Evolutionary conservation across 2,329 filamentous ascomycete species (phyloP), one percentile per base, ranked within the genome.

Genomic region (Fusarium oligoseptatum): DNA sequence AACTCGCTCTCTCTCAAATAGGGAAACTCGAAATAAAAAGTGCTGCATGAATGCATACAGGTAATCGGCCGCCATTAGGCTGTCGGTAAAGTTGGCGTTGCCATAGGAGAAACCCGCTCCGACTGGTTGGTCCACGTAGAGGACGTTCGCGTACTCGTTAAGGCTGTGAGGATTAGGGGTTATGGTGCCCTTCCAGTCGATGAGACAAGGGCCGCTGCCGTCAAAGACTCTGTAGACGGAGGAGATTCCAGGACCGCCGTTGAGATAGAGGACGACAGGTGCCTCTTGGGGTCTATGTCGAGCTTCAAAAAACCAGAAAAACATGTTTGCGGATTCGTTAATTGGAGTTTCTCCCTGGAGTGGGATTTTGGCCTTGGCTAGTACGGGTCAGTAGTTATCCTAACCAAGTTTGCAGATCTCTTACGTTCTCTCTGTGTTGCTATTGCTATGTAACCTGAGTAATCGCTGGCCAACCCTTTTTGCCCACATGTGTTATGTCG

Each of bases 61-160:
- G 43, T 67, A 65, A 1, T 50, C n/a, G 14, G 56, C 41, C 0
- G 56, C 57, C 3, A 17, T 48, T 10, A 4, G 27, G 27, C 5
- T 22, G 32, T 60, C 50, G 7, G 55, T 17, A 32, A 15, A 48
- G 64, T 24, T 15, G 12, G 60, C 27, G 32, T 24, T 62, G 10
- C 70, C 70, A 6, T 7, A 60, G 36, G 50, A 71, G 64, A 65
- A 72, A 29, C 67, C 67, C 1, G 64, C 24, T 2, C 39, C 36
- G 11, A 68, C 17, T 4, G 64, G 68, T 1, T 57, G 29, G 29
- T 68, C 70, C 15, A 72, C 41, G 41, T 71, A 71, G 11, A 72
- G 48, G 22, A 71, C 7, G 32, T 66, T 22, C 3, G 70, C 64
- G 56, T 63, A 60, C 5, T 43, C 60, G 52, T 68, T 65, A 37